Evolutionary conservation across 495 filamentous ascomycete genomes (phyloP).

Genomic region (Daldinia bambusicola): DNA sequence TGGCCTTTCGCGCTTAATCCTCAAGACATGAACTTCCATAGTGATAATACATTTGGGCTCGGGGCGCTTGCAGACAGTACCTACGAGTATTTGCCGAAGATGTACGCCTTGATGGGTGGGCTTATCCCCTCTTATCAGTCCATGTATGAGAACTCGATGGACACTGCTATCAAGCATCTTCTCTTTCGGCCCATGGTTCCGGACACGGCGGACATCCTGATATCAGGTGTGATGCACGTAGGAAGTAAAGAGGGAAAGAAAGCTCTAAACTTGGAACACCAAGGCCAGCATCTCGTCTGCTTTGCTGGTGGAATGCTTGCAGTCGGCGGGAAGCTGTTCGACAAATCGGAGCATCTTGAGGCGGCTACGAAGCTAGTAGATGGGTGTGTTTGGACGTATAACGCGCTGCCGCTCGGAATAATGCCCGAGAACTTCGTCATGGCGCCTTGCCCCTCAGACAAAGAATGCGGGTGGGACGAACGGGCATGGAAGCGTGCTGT

Average conservation of each 20-base stretch:
- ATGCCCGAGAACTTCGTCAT: conserved; percentile 83
- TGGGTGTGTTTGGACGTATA: conserved; percentile 94
- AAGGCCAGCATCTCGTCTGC: conserved; percentile 68
- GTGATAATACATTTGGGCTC: conserved; percentile 67
- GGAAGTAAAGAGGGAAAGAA: conserved; percentile 25
- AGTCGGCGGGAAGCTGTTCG: conserved; percentile 81
- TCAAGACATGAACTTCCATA: conserved; percentile 36
- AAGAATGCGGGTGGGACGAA: conserved; percentile 52
- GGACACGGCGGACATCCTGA: conserved; percentile 72
- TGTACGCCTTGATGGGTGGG: conserved; percentile 58
- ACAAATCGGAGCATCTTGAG: conserved; percentile 74
- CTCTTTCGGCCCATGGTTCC: conserved; percentile 74
- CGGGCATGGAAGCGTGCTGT: conserved; percentile 35
- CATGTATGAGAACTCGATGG: conserved; percentile 65
- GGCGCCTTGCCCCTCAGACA: conserved; percentile 63
- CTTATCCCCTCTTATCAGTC: conserved; percentile 53
- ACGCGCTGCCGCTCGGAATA: conserved; percentile 78
- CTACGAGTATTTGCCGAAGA: conserved; percentile 91
- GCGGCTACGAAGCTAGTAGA: conserved; percentile 83
- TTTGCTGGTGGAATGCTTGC: conserved; percentile 95
- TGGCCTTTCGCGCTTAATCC: conserved; percentile 53
- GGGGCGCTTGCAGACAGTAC: conserved; percentile 84
- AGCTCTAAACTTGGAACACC: conserved; percentile 44
- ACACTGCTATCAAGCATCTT: conserved; percentile 70
- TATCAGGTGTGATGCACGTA: conserved; percentile 60